Evolutionary conservation across 2,329 filamentous ascomycete genomes (phyloP).

Genomic region (Cryoendolithus antarcticus): DNA sequence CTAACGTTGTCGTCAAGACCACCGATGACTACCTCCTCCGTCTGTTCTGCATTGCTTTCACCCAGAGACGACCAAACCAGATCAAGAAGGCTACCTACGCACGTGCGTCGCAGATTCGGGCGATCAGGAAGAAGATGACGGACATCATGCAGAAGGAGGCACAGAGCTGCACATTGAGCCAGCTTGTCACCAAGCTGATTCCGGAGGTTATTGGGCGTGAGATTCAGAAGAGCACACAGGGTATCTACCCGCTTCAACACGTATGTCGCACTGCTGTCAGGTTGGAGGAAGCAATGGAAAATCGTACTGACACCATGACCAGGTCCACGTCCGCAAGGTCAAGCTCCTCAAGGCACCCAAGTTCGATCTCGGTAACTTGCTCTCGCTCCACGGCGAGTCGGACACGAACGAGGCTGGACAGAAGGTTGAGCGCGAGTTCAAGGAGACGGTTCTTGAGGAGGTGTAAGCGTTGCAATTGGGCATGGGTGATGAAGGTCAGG

Average conservation of each 20-base stretch:
- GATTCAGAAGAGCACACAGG: constrained; percentile 98
- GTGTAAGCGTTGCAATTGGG: constrained; percentile 50
- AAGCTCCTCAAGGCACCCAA: constrained; percentile 98
- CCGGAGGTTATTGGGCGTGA: constrained; percentile 98
- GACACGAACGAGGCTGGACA: constrained; percentile 91
- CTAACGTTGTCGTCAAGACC: constrained; percentile 99
- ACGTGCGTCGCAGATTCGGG: constrained; percentile 88
- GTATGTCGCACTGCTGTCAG: constrained; percentile 39
- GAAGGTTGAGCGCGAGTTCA: constrained; percentile 98
- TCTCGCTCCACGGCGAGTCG: constrained; percentile 96
- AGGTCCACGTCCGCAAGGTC: constrained; percentile 99
- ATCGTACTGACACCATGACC: constrained; percentile 24
- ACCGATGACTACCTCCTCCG: constrained; percentile 99
- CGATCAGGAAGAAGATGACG: constrained; percentile 98
- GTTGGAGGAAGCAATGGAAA: neutral
- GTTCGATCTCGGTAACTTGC: constrained; percentile 94
- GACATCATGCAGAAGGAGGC: constrained; percentile 98
- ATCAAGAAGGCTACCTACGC: constrained; percentile 99
- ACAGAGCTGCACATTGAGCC: constrained; percentile 81
- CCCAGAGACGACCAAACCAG: constrained; percentile 97
- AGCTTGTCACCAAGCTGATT: constrained; percentile 97
- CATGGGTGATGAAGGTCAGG: too few species aligned
- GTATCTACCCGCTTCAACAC: constrained; percentile 99
- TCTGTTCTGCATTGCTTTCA: constrained; percentile 98
- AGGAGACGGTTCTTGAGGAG: constrained; percentile 87